phyloP scores from a whole-genome alignment of 2,329 filamentous ascomycete genomes.

The Pseudogymnoascus sp. region DNA sequence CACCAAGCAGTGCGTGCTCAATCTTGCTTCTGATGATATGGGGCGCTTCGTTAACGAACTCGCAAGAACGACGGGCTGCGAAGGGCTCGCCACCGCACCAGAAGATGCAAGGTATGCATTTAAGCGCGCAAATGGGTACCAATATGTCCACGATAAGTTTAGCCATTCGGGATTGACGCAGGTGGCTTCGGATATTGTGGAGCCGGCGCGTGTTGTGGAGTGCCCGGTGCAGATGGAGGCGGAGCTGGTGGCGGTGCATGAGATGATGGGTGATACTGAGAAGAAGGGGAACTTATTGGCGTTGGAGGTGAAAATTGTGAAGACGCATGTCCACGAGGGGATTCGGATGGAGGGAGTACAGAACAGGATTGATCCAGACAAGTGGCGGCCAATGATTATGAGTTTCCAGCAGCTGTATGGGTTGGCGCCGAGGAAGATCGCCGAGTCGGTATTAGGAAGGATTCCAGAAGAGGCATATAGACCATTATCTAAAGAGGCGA shows the following conservation, averaged over 20 bases:
- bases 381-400: conserved; percentile 38
- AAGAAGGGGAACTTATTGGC: conserved; percentile 23
- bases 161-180: conserved; percentile 28
- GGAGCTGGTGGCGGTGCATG: conserved; percentile 28
- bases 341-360: conserved; percentile 30
- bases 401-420: conserved; percentile 38
- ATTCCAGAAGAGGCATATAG: conserved; percentile 30
- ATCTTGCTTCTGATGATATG: conserved; percentile 34
- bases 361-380: conserved; percentile 36
- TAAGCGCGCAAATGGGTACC: conserved; percentile 29
- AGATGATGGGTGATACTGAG: conserved; percentile 29
- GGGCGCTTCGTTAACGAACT: conserved; percentile 25
- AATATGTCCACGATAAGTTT: conserved; percentile 35
- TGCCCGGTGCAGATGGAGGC: conserved; percentile 38
- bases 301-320: conserved; percentile 32
- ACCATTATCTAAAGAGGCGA: conserved; percentile 10
- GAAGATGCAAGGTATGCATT: conserved; percentile 20
- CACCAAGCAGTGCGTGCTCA: conserved; percentile 36
- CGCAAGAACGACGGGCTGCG: conserved; percentile 15
- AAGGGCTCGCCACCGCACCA: not conserved
- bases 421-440: conserved; percentile 24
- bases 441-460: conserved; percentile 18
- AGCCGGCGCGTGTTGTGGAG: conserved; percentile 30
- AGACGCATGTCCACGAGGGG: conserved; percentile 28
- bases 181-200: conserved; percentile 28